Evolutionary conservation across 306 rosid genomes (phyloP).

Genomic region (Echinosophora koreensis): DNA sequence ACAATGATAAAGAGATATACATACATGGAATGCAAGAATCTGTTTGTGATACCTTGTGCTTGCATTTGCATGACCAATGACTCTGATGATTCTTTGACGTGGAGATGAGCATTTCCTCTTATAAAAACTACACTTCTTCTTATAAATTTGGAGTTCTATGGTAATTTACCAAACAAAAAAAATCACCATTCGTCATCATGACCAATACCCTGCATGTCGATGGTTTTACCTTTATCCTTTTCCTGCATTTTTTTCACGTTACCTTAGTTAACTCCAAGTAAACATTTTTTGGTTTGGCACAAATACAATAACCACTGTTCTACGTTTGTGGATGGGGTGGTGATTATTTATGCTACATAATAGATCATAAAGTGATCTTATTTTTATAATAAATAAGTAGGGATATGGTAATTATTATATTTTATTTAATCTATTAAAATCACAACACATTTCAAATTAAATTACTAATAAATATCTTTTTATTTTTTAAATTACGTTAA

Average conservation of each 20-base stretch:
- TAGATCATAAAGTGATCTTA: background rate
- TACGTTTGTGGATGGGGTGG: background rate
- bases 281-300: background rate
- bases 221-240: background rate
- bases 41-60: background rate
- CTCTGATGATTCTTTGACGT: conserved; percentile 38
- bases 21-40: background rate
- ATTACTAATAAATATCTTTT: no score
- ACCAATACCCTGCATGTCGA: background rate
- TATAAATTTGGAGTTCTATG: background rate
- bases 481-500: no score
- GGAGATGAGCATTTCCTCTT: conserved; percentile 6
- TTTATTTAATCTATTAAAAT: no score
- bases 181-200: background rate
- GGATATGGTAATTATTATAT: no score
- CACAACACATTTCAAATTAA: no score
- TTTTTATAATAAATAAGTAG: no score
- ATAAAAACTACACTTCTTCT: background rate
- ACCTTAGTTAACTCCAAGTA: background rate
- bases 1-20: background rate
- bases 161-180: conserved; percentile 11
- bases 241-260: background rate
- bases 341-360: background rate
- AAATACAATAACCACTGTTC: background rate
- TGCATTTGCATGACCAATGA: conserved; percentile 20